Percentiles rank a stretch among this genome's conserved stretches.
Evolutionary conservation across 1,139 yeast genomes (phyloP).

Genomic region (Geotrichum carabidarum): DNA sequence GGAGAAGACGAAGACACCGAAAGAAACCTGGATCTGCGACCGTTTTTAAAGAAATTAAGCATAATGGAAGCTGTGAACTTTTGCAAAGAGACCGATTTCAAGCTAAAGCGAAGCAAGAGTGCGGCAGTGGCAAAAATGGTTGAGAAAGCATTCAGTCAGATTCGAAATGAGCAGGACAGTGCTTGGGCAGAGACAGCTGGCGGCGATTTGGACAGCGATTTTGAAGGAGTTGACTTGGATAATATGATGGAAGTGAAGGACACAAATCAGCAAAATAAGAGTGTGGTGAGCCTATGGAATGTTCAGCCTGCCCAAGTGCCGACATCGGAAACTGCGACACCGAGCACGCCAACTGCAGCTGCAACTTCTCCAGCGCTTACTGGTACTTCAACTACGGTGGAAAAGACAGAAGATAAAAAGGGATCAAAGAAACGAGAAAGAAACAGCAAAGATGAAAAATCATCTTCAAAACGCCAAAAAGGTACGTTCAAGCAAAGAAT

Average conservation of each 20-base stretch:
- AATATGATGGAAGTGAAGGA: constrained; percentile 53
- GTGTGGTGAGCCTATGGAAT: constrained; percentile 70
- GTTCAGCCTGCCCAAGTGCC: constrained; percentile 23
- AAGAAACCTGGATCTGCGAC: constrained; percentile 20
- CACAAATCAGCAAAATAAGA: constrained; percentile 63
- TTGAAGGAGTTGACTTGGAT: constrained; percentile 42
- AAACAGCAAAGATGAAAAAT: constrained; percentile 36
- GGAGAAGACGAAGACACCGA: constrained; percentile 16
- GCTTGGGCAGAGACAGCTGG: constrained; percentile 26
- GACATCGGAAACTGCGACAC: constrained; percentile 13
- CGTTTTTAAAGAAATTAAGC: constrained; percentile 19
- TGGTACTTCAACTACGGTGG: constrained; percentile 15
- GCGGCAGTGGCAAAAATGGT: constrained; percentile 53
- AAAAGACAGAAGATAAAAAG: constrained; percentile 32
- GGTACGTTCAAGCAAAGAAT: constrained; percentile 31
- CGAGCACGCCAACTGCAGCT: constrained; percentile 18
- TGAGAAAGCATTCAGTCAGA: constrained; percentile 47
- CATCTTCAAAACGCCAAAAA: constrained; percentile 43
- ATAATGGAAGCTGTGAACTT: constrained; percentile 25
- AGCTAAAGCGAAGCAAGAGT: constrained; percentile 42
- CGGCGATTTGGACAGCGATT: constrained; percentile 39
- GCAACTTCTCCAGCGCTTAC: constrained; percentile 4
- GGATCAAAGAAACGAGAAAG: constrained; percentile 33
- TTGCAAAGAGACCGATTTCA: constrained; percentile 26
- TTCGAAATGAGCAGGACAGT: constrained; percentile 43